Evolutionary conservation across 768 basidiomycete species (phyloP).

Genomic region (Auricularia heimuer): DNA sequence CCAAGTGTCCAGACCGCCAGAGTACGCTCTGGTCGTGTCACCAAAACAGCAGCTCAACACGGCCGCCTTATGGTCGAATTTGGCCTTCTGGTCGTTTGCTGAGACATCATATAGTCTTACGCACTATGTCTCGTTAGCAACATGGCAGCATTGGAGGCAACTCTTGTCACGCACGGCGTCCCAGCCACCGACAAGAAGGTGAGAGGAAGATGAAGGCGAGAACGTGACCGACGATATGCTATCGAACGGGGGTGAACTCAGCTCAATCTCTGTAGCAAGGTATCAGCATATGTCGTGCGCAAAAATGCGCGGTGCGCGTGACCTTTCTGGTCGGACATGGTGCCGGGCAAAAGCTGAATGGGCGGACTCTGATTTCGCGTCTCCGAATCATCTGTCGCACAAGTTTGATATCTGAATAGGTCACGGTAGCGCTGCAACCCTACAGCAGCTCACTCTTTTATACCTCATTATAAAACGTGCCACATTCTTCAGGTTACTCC

Average conservation of each 20-base stretch:
- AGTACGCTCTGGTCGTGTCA: conserved; percentile 60
- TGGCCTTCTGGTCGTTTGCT: conserved; percentile 59
- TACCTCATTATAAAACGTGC: too few species aligned
- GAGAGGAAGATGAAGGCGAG: conserved; percentile 69
- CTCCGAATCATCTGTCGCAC: neutral
- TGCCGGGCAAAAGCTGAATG: neutral
- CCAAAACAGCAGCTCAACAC: conserved; percentile 76
- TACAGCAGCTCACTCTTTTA: too few species aligned
- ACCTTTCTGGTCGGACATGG: conserved; percentile 5
- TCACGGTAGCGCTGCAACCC: too few species aligned
- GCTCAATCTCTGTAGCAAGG: conserved; percentile 24
- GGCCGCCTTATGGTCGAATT: conserved; percentile 82
- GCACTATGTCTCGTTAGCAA: conserved; percentile 33
- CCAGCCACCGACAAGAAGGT: conserved; percentile 83
- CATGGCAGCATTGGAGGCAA: conserved; percentile 23
- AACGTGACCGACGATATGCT: conserved; percentile 74
- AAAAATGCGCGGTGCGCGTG: neutral
- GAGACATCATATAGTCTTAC: conserved; percentile 45
- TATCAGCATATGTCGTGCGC: neutral
- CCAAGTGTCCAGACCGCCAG: conserved; percentile 78
- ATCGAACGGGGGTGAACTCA: conserved; percentile 71
- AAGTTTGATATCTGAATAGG: neutral
- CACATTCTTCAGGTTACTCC: too few species aligned
- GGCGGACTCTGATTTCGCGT: neutral
- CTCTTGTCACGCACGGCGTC: conserved; percentile 48